Conservation (phyloP, 768 basidiomycete genomes). For the Tephrocybe sp. region DNA sequence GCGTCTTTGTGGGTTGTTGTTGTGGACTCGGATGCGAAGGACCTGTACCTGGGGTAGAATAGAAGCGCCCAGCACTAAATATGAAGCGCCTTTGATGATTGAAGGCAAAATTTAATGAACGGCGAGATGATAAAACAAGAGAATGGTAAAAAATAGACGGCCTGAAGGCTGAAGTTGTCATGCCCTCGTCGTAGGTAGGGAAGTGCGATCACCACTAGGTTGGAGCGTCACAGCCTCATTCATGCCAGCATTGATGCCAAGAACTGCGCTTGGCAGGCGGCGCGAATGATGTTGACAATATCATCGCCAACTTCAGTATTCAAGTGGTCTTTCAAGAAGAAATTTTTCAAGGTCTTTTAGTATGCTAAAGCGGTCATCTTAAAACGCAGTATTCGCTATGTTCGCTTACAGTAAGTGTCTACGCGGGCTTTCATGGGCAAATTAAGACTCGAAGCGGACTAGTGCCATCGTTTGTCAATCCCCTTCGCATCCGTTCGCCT, state of each 20-base stretch:
- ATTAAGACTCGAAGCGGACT: neutral
- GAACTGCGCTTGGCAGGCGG: too few species aligned
- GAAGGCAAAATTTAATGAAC: neutral
- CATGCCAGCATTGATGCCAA: too few species aligned
- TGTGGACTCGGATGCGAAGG: slow-evolving; percentile 8
- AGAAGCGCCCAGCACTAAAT: slow-evolving; percentile 14
- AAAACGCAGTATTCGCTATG: too few species aligned
- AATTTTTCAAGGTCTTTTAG: too few species aligned
- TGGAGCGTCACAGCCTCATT: too few species aligned
- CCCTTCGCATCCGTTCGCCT: neutral
- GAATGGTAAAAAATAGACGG: neutral
- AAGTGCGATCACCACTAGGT: neutral
- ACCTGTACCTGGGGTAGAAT: slow-evolving; percentile 12
- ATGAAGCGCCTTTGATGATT: neutral
- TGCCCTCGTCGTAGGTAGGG: neutral
- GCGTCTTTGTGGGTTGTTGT: slow-evolving; percentile 3
- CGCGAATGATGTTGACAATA: too few species aligned
- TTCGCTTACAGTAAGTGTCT: too few species aligned
- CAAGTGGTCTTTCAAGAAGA: too few species aligned
- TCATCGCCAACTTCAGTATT: too few species aligned
- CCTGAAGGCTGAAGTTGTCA: slow-evolving; percentile 8
- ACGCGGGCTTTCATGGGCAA: neutral
- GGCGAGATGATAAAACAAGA: neutral
- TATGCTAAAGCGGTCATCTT: too few species aligned
- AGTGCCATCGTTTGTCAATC: neutral